Evolutionary conservation across 768 basidiomycete species (phyloP), one percentile per base, ranked within the genome.

Genomic region (Tremella mesenterica): DNA sequence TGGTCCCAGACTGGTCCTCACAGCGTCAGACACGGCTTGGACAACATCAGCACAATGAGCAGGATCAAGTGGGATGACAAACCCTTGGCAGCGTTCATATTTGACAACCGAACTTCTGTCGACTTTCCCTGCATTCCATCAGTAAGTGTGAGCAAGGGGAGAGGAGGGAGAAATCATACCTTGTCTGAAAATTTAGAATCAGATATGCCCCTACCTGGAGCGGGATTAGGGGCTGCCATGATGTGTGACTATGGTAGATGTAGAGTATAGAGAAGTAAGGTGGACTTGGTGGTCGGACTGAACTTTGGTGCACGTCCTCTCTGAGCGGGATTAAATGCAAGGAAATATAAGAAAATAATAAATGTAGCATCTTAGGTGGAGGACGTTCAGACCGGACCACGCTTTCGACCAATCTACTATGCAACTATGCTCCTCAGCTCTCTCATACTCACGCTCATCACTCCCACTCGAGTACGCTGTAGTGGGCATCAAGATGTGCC

Each of bases 101-200:
- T 99, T 47, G 90, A 93, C 75, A 92, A 76, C 60, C 93, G 85
- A 60, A 97, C 84, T 75, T 99, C 93, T 85, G 92, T 96, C 16
- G 92, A 91, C 76, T 99, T 97, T 58, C 90, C 88, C 88, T 95
- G 45, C 18, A 44, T 26, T 27, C 16, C 33, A 28, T n/a, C 29
- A 27, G 16, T 31, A 39, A 43, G 8, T 14, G 1, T 33, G 25
- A n/a, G 14, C 10, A 28, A 3, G 9, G 41, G 20, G 16, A 28
- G 18, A 13, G 12, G 20, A 52, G 20, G 21, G n/a, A 33, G 39
- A 26, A 12, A 44, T 46, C 62, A 27, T 23, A 61, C 65, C 60
- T 67, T 67, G 50, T 67, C 65, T 10, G 52, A 49, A 49, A 61
- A 61, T 21, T 54, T 48, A 3, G 36, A 33, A 30, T 62, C 60